A percentile compares a stretch with the other conserved stretches of the same genome.
Conservation (phyloP, 225 moss, liverwort and hornwort genomes). For the Climacium dendroides region DNA sequence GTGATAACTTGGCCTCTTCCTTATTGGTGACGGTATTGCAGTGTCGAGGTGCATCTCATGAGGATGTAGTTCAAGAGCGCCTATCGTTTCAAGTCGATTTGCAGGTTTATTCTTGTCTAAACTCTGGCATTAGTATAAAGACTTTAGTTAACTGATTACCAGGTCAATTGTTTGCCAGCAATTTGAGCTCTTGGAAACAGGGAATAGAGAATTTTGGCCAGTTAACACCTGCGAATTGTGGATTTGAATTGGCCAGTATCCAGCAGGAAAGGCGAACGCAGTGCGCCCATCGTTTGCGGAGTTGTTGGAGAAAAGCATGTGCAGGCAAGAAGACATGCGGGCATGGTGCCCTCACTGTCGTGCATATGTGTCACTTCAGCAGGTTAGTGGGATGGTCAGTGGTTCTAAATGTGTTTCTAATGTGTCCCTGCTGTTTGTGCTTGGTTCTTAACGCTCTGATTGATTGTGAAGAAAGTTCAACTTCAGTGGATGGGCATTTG, state of each 20-base stretch:
- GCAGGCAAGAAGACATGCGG: constrained; percentile 59
- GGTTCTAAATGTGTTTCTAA: background rate
- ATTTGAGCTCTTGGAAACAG: background rate
- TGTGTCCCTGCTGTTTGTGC: background rate
- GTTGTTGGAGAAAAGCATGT: constrained; percentile 46
- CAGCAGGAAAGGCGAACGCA: constrained; percentile 36
- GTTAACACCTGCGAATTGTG: background rate
- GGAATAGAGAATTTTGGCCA: background rate
- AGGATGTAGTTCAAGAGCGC: constrained; percentile 52
- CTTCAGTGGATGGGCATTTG: background rate
- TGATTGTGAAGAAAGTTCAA: background rate
- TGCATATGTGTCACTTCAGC: constrained; percentile 52
- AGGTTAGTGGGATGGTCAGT: constrained; percentile 20
- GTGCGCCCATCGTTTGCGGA: constrained; percentile 46
- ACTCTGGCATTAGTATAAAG: background rate
- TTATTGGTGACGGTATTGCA: constrained; percentile 12
- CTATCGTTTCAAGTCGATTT: constrained; percentile 56
- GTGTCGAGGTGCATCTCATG: constrained; percentile 58
- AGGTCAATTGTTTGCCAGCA: background rate
- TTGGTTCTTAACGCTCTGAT: background rate
- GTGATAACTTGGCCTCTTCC: background rate
- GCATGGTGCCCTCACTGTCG: constrained; percentile 58
- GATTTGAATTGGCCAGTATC: constrained; percentile 30
- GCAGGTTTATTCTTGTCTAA: constrained; percentile 21
- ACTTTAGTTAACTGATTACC: background rate